phyloP scores from a whole-genome alignment of 495 filamentous ascomycete species.

The Xylaria sp. region DNA sequence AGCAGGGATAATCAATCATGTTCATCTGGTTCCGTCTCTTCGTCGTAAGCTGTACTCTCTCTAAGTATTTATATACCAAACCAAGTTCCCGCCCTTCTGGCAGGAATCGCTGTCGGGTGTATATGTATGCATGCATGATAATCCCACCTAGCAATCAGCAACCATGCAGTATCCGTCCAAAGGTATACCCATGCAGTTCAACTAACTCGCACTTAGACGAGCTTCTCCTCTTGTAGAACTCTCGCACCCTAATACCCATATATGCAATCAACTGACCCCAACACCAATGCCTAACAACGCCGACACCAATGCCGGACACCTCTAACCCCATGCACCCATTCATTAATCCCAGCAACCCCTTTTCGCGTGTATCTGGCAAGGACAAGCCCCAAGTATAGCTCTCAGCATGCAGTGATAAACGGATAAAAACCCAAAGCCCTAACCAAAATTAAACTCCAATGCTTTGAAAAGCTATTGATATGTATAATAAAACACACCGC shows the following conservation, averaged over 20 bases:
- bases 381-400: not conserved
- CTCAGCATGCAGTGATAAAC: not conserved
- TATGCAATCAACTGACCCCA: not conserved
- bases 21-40: not conserved
- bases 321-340: not conserved
- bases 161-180: no score
- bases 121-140: not conserved
- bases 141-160: not conserved
- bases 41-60: not conserved
- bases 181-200: no score
- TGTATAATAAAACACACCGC: not conserved
- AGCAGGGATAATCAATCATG: not conserved
- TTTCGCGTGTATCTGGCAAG: not conserved
- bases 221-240: no score
- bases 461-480: not conserved
- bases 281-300: not conserved
- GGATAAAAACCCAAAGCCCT: not conserved
- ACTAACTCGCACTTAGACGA: no score
- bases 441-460: constrained; percentile 6
- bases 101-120: not conserved
- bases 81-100: no score
- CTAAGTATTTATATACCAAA: not conserved
- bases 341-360: not conserved
- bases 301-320: no score
- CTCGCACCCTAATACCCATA: not conserved